These are phyloP conservation scores for Leishmania aethiopica DNA, from an alignment of 208 protist species.

Conservation along the genomic window DNA sequence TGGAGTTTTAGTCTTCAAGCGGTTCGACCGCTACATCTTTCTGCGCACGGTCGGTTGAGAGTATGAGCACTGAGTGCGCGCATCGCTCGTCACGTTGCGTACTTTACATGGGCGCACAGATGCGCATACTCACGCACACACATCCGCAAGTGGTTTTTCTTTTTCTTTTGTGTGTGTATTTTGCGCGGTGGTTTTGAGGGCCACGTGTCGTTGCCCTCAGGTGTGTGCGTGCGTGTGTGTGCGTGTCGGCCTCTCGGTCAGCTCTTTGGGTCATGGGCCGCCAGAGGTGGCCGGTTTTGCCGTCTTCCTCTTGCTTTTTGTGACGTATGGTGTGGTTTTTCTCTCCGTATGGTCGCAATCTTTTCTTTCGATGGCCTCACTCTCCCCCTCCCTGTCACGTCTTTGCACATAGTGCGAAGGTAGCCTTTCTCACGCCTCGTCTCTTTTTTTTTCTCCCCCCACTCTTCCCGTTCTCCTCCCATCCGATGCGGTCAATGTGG, in stretches of 20 bases:
- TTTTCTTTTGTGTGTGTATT: neutral
- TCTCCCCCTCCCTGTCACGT: neutral
- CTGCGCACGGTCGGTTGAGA: neutral
- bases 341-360: neutral
- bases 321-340: neutral
- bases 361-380: neutral
- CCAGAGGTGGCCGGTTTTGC: neutral
- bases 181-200: neutral
- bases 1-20: conserved; percentile 6
- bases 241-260: neutral
- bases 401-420: too few relatives aligned
- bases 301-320: neutral
- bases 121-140: neutral
- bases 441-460: neutral
- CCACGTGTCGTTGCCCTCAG: neutral
- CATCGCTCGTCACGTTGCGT: neutral
- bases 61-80: neutral
- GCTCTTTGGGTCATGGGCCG: neutral
- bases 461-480: neutral
- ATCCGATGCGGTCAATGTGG: neutral
- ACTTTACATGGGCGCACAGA: neutral
- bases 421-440: neutral
- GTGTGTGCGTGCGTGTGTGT: neutral
- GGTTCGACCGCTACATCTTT: neutral
- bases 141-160: neutral